Percentiles rank a stretch among this genome's conserved stretches.
Evolutionary conservation across 2,329 filamentous ascomycete genomes (phyloP).

Genomic region (Macroventuria anomochaeta): DNA sequence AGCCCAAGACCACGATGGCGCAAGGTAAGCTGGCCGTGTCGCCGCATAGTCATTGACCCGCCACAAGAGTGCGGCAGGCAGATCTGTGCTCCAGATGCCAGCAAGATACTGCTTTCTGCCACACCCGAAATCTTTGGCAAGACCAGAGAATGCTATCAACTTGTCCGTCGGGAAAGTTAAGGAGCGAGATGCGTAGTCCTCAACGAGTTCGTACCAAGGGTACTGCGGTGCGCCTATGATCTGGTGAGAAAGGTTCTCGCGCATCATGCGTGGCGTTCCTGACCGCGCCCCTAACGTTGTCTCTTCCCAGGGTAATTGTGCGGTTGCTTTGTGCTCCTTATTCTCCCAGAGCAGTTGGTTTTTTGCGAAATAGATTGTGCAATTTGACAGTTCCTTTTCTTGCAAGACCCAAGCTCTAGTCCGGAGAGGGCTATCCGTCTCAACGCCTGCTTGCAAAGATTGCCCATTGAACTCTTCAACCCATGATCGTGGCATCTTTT

Average conservation of each 20-base stretch:
- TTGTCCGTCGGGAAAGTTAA: not conserved
- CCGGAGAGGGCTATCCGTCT: slow-evolving; percentile 7
- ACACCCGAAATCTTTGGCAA: not conserved
- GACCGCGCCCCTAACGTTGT: not conserved
- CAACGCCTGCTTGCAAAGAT: no score
- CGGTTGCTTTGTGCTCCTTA: not conserved
- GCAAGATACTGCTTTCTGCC: not conserved
- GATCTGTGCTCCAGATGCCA: not conserved
- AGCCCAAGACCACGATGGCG: slow-evolving; percentile 10
- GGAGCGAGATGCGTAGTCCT: not conserved
- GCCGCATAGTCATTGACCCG: not conserved
- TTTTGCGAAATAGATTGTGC: not conserved
- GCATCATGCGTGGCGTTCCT: not conserved
- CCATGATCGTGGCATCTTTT: not conserved
- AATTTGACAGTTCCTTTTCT: not conserved
- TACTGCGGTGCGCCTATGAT: not conserved
- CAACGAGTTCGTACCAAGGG: not conserved
- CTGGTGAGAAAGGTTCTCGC: not conserved
- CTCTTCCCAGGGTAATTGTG: not conserved
- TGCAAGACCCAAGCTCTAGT: slow-evolving; percentile 7
- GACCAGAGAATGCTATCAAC: not conserved
- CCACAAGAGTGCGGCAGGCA: slow-evolving; percentile 2
- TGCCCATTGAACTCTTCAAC: not conserved
- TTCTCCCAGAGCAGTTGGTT: slow-evolving; percentile 1
- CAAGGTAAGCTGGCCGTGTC: not conserved